Evolutionary conservation across 2,329 filamentous ascomycete genomes (phyloP).

Genomic region (Penicillium fuscoglaucum): DNA sequence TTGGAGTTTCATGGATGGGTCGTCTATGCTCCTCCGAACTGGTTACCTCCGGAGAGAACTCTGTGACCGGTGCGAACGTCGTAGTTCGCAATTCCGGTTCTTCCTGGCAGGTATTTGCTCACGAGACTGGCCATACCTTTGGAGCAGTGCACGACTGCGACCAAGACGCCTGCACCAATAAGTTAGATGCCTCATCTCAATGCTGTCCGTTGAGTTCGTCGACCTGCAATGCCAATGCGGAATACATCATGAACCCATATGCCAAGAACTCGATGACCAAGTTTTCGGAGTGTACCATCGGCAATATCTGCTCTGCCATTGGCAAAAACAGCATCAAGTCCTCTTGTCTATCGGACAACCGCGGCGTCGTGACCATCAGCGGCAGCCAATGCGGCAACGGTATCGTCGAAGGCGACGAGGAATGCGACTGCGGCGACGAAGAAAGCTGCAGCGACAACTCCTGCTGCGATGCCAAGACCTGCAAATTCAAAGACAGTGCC

Average conservation of each 20-base stretch:
- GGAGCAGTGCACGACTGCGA: constrained; percentile 95
- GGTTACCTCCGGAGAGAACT: constrained; percentile 58
- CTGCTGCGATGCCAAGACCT: constrained; percentile 85
- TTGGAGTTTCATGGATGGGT: constrained; percentile 90
- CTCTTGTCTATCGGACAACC: constrained; percentile 80
- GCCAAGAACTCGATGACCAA: constrained; percentile 69
- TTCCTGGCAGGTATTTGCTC: constrained; percentile 95
- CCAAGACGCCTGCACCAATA: constrained; percentile 62
- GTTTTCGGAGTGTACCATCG: constrained; percentile 87
- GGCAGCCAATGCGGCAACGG: constrained; percentile 92
- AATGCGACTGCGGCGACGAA: constrained; percentile 89
- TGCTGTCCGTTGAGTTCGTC: constrained; percentile 75
- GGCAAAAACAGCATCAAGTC: constrained; percentile 73
- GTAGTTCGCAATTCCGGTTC: constrained; percentile 77
- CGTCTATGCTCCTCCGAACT: constrained; percentile 70
- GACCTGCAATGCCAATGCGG: constrained; percentile 72
- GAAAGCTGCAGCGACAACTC: constrained; percentile 69
- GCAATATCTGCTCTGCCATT: constrained; percentile 90
- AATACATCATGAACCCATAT: constrained; percentile 95
- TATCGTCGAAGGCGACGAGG: constrained; percentile 90
- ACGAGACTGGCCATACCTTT: constrained; percentile 92
- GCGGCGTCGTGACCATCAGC: constrained; percentile 75
- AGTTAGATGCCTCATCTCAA: constrained; percentile 61
- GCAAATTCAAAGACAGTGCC: constrained; percentile 73
- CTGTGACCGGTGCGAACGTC: constrained; percentile 82